Evolutionary conservation across 2,329 filamentous ascomycete species (phyloP), one percentile per base, ranked within the genome.

Genomic region (Exserohilum rostratum): DNA sequence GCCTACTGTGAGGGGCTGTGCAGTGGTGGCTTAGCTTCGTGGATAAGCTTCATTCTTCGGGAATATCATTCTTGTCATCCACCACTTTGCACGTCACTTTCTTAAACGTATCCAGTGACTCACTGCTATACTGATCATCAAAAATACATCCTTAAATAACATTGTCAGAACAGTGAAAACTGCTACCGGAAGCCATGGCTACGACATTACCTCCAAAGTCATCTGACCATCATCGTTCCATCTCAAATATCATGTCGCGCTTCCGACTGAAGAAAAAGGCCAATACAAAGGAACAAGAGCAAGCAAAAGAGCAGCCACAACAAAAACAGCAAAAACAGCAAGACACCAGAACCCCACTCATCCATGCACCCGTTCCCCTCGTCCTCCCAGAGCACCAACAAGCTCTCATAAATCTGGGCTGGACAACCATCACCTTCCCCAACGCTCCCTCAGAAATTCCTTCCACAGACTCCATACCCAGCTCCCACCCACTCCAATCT

Each of bases 401-500:
- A 35, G 56, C 64, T 5, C 62, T 75, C 11, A 57, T 65, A 17
- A 58, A 61, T 12, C 65, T 73, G n/a, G 72, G 72, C 35, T 75
- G 72, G 72, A 73, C 72, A 2, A 73, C 69, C 2, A 46, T 74
- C 34, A 73, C 72, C 22, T 72, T 74, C 17, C 71, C 67, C 6
- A 53, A 61, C 45, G 44, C 46, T 15, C 11, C 43, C 17, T 39
- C 46, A 27, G 11, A 6, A 48, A 39, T 48, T 27, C 10, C 40
- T 13, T 47, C 46, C 27, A 9, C n/a, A 12, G 22, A 44, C 30
- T 15, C 43, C 17, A 5, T 54, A 5, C 46, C 52, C 22, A 7
- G 22, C 22, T 4, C 22, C 0, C 71, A 75, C 33, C 72, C 72
- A 2, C 61, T 75, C 1, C 67, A 73, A 59, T 22, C 17, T 11